phyloP scores from a whole-genome alignment of 352 stramenopile species.

The Aphanomyces astaci region DNA sequence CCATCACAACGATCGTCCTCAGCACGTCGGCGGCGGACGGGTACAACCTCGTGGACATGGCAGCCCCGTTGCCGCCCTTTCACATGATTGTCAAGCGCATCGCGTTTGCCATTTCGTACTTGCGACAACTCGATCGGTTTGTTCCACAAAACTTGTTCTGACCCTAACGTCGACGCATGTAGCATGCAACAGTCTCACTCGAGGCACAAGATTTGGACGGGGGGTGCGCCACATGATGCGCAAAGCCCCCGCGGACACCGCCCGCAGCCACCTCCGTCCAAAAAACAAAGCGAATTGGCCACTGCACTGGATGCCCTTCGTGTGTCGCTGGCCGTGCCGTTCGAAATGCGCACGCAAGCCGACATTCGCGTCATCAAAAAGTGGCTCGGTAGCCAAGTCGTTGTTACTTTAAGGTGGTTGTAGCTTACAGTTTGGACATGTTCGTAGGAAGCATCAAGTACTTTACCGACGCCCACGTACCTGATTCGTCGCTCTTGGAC shows the following conservation, averaged over 20 bases:
- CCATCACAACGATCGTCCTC: slow-evolving; percentile 51
- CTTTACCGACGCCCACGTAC: slow-evolving; percentile 48
- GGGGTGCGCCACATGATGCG: background rate
- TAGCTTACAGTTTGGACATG: background rate
- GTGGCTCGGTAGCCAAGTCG: slow-evolving; percentile 52
- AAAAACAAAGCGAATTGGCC: background rate
- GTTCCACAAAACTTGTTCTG: background rate
- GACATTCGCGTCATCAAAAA: slow-evolving; percentile 55
- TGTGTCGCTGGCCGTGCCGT: slow-evolving; percentile 33
- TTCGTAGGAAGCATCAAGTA: slow-evolving; percentile 37
- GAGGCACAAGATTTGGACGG: slow-evolving; percentile 44
- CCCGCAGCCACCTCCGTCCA: slow-evolving; percentile 16
- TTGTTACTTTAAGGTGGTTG: background rate
- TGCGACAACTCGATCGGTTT: slow-evolving; percentile 25
- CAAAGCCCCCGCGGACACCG: slow-evolving; percentile 34
- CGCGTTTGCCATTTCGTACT: slow-evolving; percentile 45
- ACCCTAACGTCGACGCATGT: slow-evolving; percentile 36
- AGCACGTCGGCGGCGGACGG: slow-evolving; percentile 32
- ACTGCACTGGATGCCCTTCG: slow-evolving; percentile 23
- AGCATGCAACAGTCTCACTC: slow-evolving; percentile 39
- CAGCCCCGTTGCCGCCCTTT: slow-evolving; percentile 46
- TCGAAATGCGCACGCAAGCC: slow-evolving; percentile 30
- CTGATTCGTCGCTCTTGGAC: slow-evolving; percentile 43
- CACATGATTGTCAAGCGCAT: slow-evolving; percentile 51
- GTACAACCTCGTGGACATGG: slow-evolving; percentile 52